phyloP scores from a whole-genome alignment of 768 basidiomycete genomes.

The Phaeotremella skinneri region DNA sequence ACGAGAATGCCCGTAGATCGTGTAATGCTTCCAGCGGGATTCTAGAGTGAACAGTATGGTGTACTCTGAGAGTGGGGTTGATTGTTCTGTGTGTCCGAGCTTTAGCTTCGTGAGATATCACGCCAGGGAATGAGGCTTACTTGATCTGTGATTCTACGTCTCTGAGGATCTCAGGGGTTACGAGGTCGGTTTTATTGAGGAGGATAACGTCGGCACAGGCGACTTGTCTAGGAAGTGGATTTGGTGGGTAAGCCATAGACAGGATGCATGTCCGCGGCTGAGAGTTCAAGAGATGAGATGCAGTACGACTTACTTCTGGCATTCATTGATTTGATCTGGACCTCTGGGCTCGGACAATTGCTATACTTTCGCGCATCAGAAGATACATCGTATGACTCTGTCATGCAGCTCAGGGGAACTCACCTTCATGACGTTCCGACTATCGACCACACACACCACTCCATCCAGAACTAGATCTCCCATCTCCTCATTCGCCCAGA shows the following conservation, averaged over 20 bases:
- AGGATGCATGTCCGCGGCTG: not conserved
- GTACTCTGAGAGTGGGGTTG: conserved; percentile 75
- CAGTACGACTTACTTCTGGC: conserved; percentile 62
- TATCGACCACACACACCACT: conserved; percentile 89
- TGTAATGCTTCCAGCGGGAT: conserved; percentile 76
- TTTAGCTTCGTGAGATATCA: not conserved
- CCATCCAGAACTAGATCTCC: conserved; percentile 62
- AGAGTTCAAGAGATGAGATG: not conserved
- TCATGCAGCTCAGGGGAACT: conserved; percentile 5
- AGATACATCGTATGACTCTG: not conserved
- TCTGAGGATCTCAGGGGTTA: conserved; percentile 55
- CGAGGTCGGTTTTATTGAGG: conserved; percentile 86
- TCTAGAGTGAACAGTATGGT: conserved; percentile 67
- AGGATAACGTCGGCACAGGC: conserved; percentile 87
- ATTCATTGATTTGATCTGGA: conserved; percentile 69
- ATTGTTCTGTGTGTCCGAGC: conserved; percentile 54
- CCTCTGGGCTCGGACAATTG: conserved; percentile 81
- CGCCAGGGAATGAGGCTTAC: conserved; percentile 26
- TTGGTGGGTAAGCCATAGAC: not conserved
- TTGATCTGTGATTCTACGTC: conserved; percentile 62
- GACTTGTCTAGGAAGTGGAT: conserved; percentile 68
- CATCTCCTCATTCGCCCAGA: conserved; percentile 56
- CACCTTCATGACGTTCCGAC: conserved; percentile 70
- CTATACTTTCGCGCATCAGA: conserved; percentile 51
- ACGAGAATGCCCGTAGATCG: conserved; percentile 73